Evolutionary conservation across 306 rosid genomes (phyloP).

Genomic region (Cucumis melo): DNA sequence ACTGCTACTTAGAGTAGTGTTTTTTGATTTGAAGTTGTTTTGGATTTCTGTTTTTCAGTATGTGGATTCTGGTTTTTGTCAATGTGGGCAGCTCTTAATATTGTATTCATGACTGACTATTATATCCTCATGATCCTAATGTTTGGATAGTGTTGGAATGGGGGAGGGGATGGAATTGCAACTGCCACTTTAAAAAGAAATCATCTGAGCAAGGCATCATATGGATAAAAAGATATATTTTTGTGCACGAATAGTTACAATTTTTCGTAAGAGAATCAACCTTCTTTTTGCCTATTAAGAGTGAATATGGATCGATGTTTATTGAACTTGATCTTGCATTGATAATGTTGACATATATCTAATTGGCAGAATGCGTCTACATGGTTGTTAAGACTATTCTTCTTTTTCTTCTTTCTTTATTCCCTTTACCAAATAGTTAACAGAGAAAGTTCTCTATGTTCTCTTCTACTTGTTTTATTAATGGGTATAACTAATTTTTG

Average conservation of each 20-base stretch:
- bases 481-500: neutral
- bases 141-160: slow-evolving; percentile 74
- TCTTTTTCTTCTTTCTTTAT: neutral
- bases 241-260: no score
- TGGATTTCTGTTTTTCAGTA: neutral
- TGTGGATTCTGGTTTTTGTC: neutral
- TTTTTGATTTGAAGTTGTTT: neutral
- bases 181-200: no score
- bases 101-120: neutral
- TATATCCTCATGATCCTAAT: slow-evolving; percentile 12
- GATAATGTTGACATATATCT: neutral
- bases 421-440: neutral
- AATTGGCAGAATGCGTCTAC: neutral
- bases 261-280: neutral
- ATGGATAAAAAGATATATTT: no score
- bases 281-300: neutral
- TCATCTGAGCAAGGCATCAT: no score
- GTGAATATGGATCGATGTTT: neutral
- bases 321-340: neutral
- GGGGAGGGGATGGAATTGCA: slow-evolving; percentile 86
- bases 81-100: neutral
- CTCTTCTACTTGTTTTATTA: neutral
- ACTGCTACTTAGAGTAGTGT: neutral
- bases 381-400: neutral
- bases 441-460: neutral